Conservation (phyloP, 2,329 filamentous ascomycete genomes). For the Colletotrichum gigasporum region DNA sequence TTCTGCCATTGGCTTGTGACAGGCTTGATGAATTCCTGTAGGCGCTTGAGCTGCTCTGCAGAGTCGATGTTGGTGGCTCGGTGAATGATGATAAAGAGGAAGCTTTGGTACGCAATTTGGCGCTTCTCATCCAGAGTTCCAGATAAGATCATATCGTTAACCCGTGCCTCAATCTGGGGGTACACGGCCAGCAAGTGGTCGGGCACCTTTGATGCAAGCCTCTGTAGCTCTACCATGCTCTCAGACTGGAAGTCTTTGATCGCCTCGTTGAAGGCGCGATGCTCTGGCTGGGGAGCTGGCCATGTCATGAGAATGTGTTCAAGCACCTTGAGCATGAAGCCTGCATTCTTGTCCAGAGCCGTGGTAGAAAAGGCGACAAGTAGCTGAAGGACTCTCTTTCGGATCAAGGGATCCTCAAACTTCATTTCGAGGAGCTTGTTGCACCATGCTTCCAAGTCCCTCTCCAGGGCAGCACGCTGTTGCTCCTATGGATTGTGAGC, state of each 20-base stretch:
- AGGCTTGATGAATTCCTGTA: conserved; percentile 83
- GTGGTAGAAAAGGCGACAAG: conserved; percentile 87
- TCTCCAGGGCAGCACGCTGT: conserved; percentile 66
- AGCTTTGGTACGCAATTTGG: conserved; percentile 85
- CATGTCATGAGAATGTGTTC: conserved; percentile 90
- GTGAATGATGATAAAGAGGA: conserved; percentile 94
- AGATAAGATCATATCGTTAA: conserved; percentile 81
- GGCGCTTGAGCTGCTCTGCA: conserved; percentile 73
- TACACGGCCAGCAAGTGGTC: conserved; percentile 91
- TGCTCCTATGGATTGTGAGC: conserved; percentile 47
- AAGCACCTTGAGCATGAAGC: conserved; percentile 87
- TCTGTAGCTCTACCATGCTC: conserved; percentile 87
- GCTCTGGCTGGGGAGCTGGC: conserved; percentile 76
- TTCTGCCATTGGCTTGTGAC: conserved; percentile 84
- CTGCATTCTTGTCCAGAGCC: conserved; percentile 78
- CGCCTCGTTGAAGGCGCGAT: conserved; percentile 82
- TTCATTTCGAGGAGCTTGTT: conserved; percentile 74
- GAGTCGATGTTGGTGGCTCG: conserved; percentile 80
- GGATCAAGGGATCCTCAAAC: conserved; percentile 86
- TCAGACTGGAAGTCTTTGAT: conserved; percentile 89
- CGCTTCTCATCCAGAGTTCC: conserved; percentile 82
- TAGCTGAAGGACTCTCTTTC: conserved; percentile 82
- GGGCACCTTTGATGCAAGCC: conserved; percentile 89
- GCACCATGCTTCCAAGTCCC: conserved; percentile 77
- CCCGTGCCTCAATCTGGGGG: conserved; percentile 83